phyloP scores from a whole-genome alignment of 2,329 filamentous ascomycete genomes.

The Byssoonygena ceratinophila region DNA sequence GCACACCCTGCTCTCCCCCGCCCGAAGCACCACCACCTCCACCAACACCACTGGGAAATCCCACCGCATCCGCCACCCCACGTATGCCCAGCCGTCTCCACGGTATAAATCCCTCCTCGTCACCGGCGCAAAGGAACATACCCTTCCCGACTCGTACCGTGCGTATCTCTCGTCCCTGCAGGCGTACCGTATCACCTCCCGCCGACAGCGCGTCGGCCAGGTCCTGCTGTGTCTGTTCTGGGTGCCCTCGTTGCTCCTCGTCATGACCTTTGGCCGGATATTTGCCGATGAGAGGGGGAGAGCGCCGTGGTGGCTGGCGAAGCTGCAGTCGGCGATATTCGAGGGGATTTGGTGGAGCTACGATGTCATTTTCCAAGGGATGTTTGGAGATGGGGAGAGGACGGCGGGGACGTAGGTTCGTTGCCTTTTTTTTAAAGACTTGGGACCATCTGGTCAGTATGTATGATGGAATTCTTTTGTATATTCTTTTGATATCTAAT shows the following conservation, averaged over 20 bases:
- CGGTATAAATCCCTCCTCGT: slow-evolving; percentile 74
- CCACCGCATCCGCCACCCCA: slow-evolving; percentile 19
- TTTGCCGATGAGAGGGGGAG: slow-evolving; percentile 57
- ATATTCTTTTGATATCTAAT: neutral
- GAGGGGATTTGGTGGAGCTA: slow-evolving; percentile 53
- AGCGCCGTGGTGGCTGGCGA: slow-evolving; percentile 56
- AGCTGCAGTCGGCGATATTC: slow-evolving; percentile 44
- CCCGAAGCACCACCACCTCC: slow-evolving; percentile 4
- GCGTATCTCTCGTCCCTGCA: slow-evolving; percentile 58
- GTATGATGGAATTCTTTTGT: neutral
- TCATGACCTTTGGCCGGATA: slow-evolving; percentile 36
- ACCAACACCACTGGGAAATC: slow-evolving; percentile 12
- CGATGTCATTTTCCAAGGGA: slow-evolving; percentile 50
- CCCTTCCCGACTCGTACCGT: slow-evolving; percentile 68
- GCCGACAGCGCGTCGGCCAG: slow-evolving; percentile 55
- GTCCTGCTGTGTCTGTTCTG: slow-evolving; percentile 52
- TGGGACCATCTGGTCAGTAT: too few relatives aligned
- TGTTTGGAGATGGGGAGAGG: slow-evolving; percentile 82
- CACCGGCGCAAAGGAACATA: slow-evolving; percentile 67
- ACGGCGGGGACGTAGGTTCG: slow-evolving; percentile 29
- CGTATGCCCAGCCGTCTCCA: slow-evolving; percentile 62
- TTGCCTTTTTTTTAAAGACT: too few relatives aligned
- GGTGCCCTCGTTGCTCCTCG: slow-evolving; percentile 47
- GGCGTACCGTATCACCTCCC: slow-evolving; percentile 59
- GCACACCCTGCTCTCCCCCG: slow-evolving; percentile 69